These are phyloP conservation scores for Boletellus sp. DNA, from an alignment of 768 basidiomycete genomes.

Conservation along the genomic window DNA sequence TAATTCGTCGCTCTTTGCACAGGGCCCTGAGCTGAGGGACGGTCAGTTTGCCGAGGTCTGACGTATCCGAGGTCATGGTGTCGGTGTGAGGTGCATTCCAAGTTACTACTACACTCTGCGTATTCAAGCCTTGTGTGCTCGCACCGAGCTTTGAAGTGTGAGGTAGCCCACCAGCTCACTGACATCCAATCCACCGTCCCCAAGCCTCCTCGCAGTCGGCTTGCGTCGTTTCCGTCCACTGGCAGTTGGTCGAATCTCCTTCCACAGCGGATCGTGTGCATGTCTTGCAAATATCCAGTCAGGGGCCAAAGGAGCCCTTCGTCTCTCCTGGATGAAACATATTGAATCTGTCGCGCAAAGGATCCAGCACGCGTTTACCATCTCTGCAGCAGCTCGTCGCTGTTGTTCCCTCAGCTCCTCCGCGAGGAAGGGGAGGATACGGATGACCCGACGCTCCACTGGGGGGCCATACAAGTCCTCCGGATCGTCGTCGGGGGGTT, in stretches of 20 bases:
- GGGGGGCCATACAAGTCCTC: slow-evolving; percentile 29
- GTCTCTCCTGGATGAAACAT: slow-evolving; percentile 11
- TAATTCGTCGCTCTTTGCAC: slow-evolving; percentile 60
- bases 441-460: slow-evolving; percentile 23
- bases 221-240: slow-evolving; percentile 16
- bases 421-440: slow-evolving; percentile 24
- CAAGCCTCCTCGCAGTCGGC: slow-evolving; percentile 10
- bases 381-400: slow-evolving; percentile 9
- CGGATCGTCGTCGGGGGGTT: slow-evolving; percentile 14
- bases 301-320: slow-evolving; percentile 16
- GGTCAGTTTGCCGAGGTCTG: slow-evolving; percentile 40
- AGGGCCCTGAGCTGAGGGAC: slow-evolving; percentile 62
- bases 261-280: slow-evolving; percentile 18
- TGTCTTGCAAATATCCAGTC: slow-evolving; percentile 25
- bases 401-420: slow-evolving; percentile 25
- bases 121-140: slow-evolving; percentile 8
- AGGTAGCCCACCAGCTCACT: slow-evolving; percentile 18
- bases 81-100: neutral
- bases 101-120: neutral
- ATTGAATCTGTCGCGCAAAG: neutral
- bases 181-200: slow-evolving; percentile 10
- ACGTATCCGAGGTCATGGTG: slow-evolving; percentile 10
- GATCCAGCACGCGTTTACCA: slow-evolving; percentile 11
- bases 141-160: slow-evolving; percentile 13
- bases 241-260: neutral